phyloP scores from a whole-genome alignment of 1,284 basidiomycete species.

The Chiua sp. region DNA sequence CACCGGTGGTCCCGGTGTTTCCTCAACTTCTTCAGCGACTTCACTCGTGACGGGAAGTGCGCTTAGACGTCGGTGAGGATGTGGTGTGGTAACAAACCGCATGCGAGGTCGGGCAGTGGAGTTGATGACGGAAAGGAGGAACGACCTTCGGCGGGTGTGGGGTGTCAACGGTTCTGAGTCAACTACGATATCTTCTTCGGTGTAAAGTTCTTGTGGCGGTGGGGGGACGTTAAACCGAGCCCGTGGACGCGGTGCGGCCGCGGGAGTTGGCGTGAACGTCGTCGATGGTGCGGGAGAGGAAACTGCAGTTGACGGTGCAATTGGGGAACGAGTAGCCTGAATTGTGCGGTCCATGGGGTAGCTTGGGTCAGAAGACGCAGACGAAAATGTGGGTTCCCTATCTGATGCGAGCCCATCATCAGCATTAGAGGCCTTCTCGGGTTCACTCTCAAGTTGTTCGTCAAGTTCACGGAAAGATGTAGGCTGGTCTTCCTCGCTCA shows the following conservation, averaged over 20 bases:
- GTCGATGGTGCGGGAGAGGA: conserved; percentile 53
- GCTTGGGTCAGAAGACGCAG: conserved; percentile 47
- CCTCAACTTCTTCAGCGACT: conserved; percentile 18
- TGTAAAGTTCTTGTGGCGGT: conserved; percentile 40
- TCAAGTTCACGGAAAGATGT: too few relatives aligned
- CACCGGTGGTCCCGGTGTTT: conserved; percentile 35
- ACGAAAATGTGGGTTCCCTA: conserved; percentile 71
- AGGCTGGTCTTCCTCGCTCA: background rate
- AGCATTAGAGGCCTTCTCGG: conserved; percentile 25
- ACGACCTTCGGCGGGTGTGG: conserved; percentile 69
- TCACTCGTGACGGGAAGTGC: conserved; percentile 28
- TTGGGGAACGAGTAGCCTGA: conserved; percentile 26
- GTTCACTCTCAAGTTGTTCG: conserved; percentile 21
- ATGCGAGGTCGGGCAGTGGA: conserved; percentile 75
- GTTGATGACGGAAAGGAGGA: conserved; percentile 79
- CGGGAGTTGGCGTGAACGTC: conserved; percentile 68
- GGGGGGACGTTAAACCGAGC: conserved; percentile 61
- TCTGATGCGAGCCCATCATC: conserved; percentile 32
- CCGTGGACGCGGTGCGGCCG: conserved; percentile 60
- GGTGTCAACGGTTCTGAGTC: conserved; percentile 58
- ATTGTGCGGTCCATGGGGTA: conserved; percentile 32
- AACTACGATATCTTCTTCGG: conserved; percentile 29
- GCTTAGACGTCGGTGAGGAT: conserved; percentile 50
- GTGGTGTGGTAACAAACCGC: conserved; percentile 63
- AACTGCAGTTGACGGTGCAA: conserved; percentile 35